Evolutionary conservation across 257 asterid genomes (phyloP).

Genomic region (Nicotiana obtusifolia): DNA sequence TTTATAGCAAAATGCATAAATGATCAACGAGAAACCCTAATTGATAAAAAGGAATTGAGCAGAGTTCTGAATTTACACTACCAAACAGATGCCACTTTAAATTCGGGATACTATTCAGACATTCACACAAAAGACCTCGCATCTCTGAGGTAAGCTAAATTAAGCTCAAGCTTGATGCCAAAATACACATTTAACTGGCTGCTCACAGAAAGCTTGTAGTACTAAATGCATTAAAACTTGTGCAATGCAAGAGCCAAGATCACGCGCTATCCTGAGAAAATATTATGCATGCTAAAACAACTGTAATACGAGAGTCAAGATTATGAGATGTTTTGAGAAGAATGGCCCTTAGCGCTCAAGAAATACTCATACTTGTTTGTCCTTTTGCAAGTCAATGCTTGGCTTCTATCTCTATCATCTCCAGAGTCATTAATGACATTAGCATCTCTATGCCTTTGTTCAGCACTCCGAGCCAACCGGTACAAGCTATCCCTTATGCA

Average conservation of each 20-base stretch:
- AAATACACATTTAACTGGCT: background rate
- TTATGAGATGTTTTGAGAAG: background rate
- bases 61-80: background rate
- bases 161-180: background rate
- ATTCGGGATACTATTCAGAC: background rate
- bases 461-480: constrained; percentile 80
- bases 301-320: background rate
- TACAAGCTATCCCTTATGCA: constrained; percentile 85
- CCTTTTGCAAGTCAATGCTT: constrained; percentile 39
- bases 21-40: background rate
- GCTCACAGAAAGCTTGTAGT: background rate
- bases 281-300: background rate
- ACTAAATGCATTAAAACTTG: background rate
- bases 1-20: no score
- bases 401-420: constrained; percentile 35
- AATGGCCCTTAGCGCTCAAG: background rate
- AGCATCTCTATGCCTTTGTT: constrained; percentile 45
- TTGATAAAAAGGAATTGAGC: background rate
- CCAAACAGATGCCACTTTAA: background rate
- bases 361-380: constrained; percentile 36
- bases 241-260: background rate
- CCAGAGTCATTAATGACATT: constrained; percentile 23
- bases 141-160: background rate
- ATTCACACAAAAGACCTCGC: no score
- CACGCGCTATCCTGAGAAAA: background rate